Evolutionary conservation across 2,329 filamentous ascomycete species (phyloP).

Genomic region (Endoconidiophora laricicola): DNA sequence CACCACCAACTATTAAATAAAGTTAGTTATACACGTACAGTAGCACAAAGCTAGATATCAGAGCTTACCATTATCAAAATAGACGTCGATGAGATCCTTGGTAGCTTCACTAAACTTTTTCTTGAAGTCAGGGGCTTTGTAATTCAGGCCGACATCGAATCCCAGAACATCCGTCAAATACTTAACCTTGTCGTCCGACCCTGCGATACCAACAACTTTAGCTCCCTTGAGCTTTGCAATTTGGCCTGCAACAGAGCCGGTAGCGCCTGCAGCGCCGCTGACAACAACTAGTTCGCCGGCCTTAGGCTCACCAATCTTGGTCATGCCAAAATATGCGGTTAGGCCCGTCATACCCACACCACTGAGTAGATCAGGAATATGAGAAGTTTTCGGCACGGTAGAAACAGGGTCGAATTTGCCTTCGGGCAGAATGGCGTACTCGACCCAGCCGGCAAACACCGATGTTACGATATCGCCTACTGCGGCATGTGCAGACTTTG

Average conservation of each 20-base stretch:
- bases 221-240: slow-evolving; percentile 58
- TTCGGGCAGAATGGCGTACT: slow-evolving; percentile 42
- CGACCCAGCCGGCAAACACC: slow-evolving; percentile 44
- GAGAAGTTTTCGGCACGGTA: slow-evolving; percentile 24
- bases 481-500: slow-evolving; percentile 35
- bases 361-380: slow-evolving; percentile 43
- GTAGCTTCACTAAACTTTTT: slow-evolving; percentile 44
- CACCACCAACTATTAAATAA: slow-evolving; percentile 37
- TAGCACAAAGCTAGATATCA: background rate
- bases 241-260: slow-evolving; percentile 59
- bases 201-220: slow-evolving; percentile 47
- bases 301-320: slow-evolving; percentile 50
- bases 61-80: slow-evolving; percentile 45
- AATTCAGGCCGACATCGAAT: slow-evolving; percentile 52
- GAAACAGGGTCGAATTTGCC: slow-evolving; percentile 29
- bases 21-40: slow-evolving; percentile 9
- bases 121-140: slow-evolving; percentile 47
- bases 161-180: slow-evolving; percentile 49
- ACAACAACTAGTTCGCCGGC: slow-evolving; percentile 61
- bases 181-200: slow-evolving; percentile 47
- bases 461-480: slow-evolving; percentile 39
- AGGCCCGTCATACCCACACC: slow-evolving; percentile 50
- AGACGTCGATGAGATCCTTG: slow-evolving; percentile 45
- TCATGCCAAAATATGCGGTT: slow-evolving; percentile 62
- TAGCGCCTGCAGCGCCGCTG: slow-evolving; percentile 61